phyloP scores from a whole-genome alignment of 106 monocot genomes.

The Agapanthus africanus region DNA sequence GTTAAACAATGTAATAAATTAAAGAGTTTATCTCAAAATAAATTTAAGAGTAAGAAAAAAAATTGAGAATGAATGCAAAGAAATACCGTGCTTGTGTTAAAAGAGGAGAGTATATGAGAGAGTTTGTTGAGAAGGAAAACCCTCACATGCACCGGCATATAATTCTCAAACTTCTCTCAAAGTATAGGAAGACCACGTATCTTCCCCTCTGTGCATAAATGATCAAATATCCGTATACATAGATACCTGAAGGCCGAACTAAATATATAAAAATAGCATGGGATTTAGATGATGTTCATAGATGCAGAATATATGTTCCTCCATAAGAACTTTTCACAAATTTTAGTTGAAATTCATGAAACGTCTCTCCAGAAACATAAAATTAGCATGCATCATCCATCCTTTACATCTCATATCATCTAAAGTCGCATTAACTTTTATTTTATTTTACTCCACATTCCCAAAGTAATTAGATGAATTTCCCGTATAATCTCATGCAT shows the following conservation, averaged over 20 bases:
- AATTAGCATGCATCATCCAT: not conserved
- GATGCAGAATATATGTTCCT: not conserved
- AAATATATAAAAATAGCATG: not conserved
- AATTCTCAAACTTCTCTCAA: too few relatives aligned
- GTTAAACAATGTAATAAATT: not conserved
- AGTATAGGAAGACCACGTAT: too few relatives aligned
- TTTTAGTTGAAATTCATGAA: not conserved
- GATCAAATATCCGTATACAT: not conserved
- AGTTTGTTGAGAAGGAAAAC: too few relatives aligned
- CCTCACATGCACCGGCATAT: too few relatives aligned
- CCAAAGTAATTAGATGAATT: not conserved
- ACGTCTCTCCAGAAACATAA: not conserved
- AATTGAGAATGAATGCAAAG: not conserved
- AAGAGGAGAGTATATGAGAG: too few relatives aligned
- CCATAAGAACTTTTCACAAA: not conserved
- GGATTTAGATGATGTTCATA: not conserved
- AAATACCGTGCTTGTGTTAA: too few relatives aligned
- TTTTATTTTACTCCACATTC: not conserved
- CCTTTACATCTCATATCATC: not conserved
- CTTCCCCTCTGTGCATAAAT: not conserved
- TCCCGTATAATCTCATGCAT: not conserved
- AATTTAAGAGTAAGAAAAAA: not conserved
- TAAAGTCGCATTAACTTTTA: not conserved
- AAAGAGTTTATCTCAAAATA: too few relatives aligned
- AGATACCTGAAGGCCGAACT: too few relatives aligned